Percentiles rank a stretch among this genome's conserved stretches.
Evolutionary conservation across 192 early-diverging fungal species (phyloP).

Genomic region (Diversispora epigaea): DNA sequence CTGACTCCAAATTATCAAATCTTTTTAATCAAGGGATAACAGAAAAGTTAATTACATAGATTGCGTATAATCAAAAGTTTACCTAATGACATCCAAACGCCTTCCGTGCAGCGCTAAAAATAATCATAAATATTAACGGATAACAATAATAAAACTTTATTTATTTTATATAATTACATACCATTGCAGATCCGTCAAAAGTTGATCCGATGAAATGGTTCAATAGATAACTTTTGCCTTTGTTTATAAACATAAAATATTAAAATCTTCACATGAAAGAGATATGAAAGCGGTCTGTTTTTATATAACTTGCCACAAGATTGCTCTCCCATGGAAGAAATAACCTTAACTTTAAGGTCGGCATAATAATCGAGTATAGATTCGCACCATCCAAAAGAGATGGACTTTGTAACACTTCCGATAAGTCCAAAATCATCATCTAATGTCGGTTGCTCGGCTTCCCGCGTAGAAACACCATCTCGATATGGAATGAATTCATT

Average conservation of each 20-base stretch:
- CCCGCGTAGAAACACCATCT: constrained; percentile 20
- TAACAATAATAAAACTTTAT: background rate
- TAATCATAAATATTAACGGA: background rate
- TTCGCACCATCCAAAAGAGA: constrained; percentile 33
- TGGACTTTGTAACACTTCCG: constrained; percentile 17
- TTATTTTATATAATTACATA: background rate
- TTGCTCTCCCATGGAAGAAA: constrained; percentile 36
- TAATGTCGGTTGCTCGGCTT: background rate
- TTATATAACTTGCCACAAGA: constrained; percentile 24
- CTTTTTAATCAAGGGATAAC: background rate
- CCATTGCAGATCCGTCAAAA: constrained; percentile 35
- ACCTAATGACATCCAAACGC: constrained; percentile 34
- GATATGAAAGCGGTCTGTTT: background rate
- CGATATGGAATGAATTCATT: constrained; percentile 27
- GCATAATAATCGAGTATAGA: constrained; percentile 30
- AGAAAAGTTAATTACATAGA: background rate
- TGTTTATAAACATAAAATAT: background rate
- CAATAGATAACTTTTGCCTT: constrained; percentile 32
- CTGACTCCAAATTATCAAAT: background rate
- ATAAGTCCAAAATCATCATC: constrained; percentile 25
- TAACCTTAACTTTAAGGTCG: constrained; percentile 23
- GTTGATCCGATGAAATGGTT: constrained; percentile 28
- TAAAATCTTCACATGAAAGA: background rate
- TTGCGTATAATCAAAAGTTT: background rate
- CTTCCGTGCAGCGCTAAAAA: constrained; percentile 34